Conservation (phyloP, 176 grass and related monocot species). For the Aegilops sharonensis region DNA sequence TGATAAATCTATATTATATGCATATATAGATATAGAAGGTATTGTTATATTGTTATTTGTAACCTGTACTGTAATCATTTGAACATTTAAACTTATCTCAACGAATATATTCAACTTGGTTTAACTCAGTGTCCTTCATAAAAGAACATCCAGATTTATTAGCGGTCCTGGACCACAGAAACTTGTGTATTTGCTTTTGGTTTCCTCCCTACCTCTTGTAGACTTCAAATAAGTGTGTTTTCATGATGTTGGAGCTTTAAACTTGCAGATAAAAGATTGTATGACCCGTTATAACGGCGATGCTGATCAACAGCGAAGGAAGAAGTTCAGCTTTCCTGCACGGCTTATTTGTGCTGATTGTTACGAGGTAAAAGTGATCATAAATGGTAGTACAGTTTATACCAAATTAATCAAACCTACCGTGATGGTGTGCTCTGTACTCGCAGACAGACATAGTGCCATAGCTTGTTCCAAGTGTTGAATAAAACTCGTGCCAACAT, state of each 20-base stretch:
- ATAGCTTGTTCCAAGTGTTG: neutral
- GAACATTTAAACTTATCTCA: neutral
- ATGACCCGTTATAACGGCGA: constrained; percentile 94
- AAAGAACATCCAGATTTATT: neutral
- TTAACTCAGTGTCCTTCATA: neutral
- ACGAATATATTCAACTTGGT: neutral
- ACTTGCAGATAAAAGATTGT: constrained; percentile 84
- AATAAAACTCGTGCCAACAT: neutral
- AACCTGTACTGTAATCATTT: neutral
- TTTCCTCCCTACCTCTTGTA: neutral
- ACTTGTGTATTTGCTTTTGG: neutral
- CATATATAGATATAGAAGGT: neutral
- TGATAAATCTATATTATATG: neutral
- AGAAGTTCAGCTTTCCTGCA: constrained; percentile 94
- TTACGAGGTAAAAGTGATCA: constrained; percentile 63
- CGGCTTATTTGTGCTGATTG: constrained; percentile 96
- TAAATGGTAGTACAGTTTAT: neutral
- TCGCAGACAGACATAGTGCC: neutral
- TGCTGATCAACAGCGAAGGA: constrained; percentile 70
- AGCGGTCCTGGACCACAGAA: neutral
- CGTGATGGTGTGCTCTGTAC: neutral
- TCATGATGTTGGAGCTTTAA: neutral
- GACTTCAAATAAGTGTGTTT: neutral
- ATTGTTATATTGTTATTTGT: neutral
- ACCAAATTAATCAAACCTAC: neutral